These are phyloP conservation scores for Erodium texanum DNA, from an alignment of 441 rosid genomes.

Conservation along the genomic window DNA sequence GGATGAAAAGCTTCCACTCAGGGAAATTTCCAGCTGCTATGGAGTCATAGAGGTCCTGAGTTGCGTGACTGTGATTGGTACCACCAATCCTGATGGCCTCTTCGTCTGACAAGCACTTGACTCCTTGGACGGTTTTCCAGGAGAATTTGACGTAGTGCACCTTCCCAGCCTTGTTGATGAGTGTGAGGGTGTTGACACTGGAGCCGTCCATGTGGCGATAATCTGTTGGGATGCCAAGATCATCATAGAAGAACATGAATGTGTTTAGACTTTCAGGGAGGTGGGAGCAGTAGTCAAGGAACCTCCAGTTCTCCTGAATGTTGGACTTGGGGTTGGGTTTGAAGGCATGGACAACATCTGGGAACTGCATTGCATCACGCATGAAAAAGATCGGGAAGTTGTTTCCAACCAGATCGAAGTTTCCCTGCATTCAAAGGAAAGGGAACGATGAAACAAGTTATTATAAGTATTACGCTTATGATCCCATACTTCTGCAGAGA, in stretches of 20 bases:
- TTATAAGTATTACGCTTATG: no score
- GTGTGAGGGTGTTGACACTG: constrained; percentile 73
- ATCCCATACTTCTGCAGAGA: no score
- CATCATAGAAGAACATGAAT: constrained; percentile 80
- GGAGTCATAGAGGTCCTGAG: constrained; percentile 82
- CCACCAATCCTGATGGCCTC: constrained; percentile 88
- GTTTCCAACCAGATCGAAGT: constrained; percentile 93
- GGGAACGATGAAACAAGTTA: neutral
- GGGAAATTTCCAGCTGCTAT: constrained; percentile 84
- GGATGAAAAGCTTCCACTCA: constrained; percentile 81
- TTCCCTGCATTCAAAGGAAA: constrained; percentile 34
- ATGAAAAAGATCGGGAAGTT: constrained; percentile 86
- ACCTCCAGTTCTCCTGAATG: constrained; percentile 90
- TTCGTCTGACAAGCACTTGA: constrained; percentile 68
- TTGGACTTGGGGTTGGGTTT: constrained; percentile 92
- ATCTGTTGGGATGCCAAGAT: constrained; percentile 79
- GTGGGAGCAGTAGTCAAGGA: constrained; percentile 81
- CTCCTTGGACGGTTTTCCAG: constrained; percentile 86
- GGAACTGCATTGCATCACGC: constrained; percentile 89
- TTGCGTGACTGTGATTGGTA: constrained; percentile 90
- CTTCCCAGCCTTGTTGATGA: constrained; percentile 77
- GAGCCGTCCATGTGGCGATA: constrained; percentile 93
- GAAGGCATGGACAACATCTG: constrained; percentile 83
- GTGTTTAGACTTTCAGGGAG: constrained; percentile 88
- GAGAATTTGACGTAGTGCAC: constrained; percentile 77